A percentile compares a stretch with the other conserved stretches of the same genome.
phyloP scores from a whole-genome alignment of 805 yeast species.

The Suhomyces prunicola region DNA sequence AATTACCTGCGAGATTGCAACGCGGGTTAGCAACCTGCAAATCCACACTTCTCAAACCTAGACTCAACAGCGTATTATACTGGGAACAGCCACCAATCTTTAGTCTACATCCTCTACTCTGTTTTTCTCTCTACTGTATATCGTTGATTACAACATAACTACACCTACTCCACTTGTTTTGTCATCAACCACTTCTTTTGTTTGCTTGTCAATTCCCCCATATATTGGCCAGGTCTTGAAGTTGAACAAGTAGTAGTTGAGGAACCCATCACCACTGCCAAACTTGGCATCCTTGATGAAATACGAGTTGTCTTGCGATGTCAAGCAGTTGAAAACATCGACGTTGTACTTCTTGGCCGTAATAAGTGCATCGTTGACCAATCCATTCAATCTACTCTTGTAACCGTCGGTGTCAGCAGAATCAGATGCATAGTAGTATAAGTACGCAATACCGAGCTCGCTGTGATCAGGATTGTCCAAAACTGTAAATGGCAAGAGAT shows the following conservation, averaged over 20 bases:
- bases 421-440: constrained; percentile 85
- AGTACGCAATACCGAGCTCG: constrained; percentile 79
- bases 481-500: constrained; percentile 83
- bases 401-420: constrained; percentile 45
- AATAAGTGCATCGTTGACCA: constrained; percentile 74
- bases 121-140: not conserved
- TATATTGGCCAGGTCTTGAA: constrained; percentile 75
- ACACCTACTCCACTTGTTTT: constrained; percentile 84
- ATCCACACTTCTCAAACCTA: not conserved
- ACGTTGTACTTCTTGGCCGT: constrained; percentile 63
- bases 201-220: constrained; percentile 69
- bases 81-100: too few species aligned
- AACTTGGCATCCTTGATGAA: constrained; percentile 82
- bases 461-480: constrained; percentile 60
- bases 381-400: constrained; percentile 54
- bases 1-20: not conserved
- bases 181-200: constrained; percentile 50
- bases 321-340: constrained; percentile 92
- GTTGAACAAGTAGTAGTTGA: constrained; percentile 89
- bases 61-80: not conserved
- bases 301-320: constrained; percentile 84
- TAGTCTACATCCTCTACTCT: too few species aligned
- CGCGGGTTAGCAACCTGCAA: not conserved
- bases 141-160: constrained; percentile 58
- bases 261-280: constrained; percentile 89